Conservation (phyloP, 2,329 filamentous ascomycete species). For the Magnaporthiopsis rhizophila region DNA sequence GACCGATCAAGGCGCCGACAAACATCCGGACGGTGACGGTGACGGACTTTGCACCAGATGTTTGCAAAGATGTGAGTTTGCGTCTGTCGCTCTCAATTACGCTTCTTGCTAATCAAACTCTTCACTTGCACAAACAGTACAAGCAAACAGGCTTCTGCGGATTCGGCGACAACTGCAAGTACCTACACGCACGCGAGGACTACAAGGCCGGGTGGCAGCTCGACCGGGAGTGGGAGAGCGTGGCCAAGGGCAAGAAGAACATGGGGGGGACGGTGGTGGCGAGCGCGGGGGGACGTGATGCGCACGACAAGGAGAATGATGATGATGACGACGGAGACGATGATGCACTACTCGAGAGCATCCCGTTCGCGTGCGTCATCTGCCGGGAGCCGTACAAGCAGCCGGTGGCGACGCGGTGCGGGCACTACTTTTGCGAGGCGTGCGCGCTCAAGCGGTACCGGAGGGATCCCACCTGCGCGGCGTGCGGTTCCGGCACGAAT, state of each 20-base stretch:
- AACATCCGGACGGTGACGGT: conserved; percentile 88
- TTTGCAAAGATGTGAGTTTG: conserved; percentile 66
- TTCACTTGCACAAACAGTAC: conserved; percentile 12
- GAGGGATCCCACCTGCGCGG: conserved; percentile 79
- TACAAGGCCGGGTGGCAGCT: conserved; percentile 93
- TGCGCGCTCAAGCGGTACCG: conserved; percentile 83
- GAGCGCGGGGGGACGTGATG: too few relatives aligned
- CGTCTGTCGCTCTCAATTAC: too few relatives aligned
- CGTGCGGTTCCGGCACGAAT: conserved; percentile 71
- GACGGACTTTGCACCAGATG: conserved; percentile 84
- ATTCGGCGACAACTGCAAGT: conserved; percentile 73
- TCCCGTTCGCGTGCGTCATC: conserved; percentile 84
- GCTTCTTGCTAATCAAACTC: not conserved
- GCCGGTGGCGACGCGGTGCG: conserved; percentile 81
- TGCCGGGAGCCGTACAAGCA: conserved; percentile 71
- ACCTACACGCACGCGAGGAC: conserved; percentile 66
- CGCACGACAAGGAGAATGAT: too few relatives aligned
- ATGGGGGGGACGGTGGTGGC: conserved; percentile 53
- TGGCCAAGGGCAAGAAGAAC: conserved; percentile 62
- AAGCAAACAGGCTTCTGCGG: conserved; percentile 39
- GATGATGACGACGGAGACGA: conserved; percentile 42
- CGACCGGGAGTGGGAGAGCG: conserved; percentile 86
- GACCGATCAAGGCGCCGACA: conserved; percentile 78
- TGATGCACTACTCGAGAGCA: conserved; percentile 67
- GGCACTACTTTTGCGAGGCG: conserved; percentile 90